A percentile compares a stretch with the other conserved stretches of the same genome.
These are phyloP conservation scores for Hemisphaericaspora xylanilytica DNA, from an alignment of 1,139 yeast species.

Conservation along the genomic window DNA sequence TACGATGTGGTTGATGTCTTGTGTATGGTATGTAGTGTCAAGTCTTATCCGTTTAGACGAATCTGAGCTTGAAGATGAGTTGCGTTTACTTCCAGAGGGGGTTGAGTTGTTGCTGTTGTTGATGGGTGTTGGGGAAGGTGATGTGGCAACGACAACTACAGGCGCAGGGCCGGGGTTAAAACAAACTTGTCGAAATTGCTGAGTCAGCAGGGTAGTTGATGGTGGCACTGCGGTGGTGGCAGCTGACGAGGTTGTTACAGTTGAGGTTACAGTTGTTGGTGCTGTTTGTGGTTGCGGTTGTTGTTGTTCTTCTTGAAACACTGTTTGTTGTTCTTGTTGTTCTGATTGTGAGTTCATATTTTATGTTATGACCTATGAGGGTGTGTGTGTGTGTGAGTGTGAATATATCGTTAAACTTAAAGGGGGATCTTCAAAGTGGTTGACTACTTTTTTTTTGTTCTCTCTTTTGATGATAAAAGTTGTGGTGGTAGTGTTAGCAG, in stretches of 20 bases:
- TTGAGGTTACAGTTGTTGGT: too few species aligned
- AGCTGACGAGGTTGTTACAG: too few species aligned
- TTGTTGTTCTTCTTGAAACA: slow-evolving; percentile 6
- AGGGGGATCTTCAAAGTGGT: too few species aligned
- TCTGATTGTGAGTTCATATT: slow-evolving; percentile 7
- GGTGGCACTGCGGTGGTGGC: slow-evolving; percentile 7
- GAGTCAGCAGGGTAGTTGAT: slow-evolving; percentile 14
- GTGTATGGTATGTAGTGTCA: slow-evolving; percentile 8
- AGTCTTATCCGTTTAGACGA: slow-evolving; percentile 15
- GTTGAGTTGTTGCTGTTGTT: slow-evolving; percentile 3
- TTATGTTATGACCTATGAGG: neutral
- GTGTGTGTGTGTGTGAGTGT: too few species aligned
- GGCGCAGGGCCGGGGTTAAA: slow-evolving; percentile 19
- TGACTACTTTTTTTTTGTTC: too few species aligned
- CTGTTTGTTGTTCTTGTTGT: slow-evolving; percentile 7
- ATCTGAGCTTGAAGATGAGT: slow-evolving; percentile 14
- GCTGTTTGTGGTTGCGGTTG: too few species aligned
- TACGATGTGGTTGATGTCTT: slow-evolving; percentile 1
- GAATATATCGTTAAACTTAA: too few species aligned
- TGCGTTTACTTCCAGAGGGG: slow-evolving; percentile 9
- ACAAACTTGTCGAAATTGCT: slow-evolving; percentile 36
- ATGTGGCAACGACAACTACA: slow-evolving; percentile 8
- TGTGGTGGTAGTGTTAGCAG: too few species aligned
- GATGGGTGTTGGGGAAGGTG: slow-evolving; percentile 7
- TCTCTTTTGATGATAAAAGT: too few species aligned